Evolutionary conservation across 2,329 filamentous ascomycete species (phyloP), one percentile per base, ranked within the genome.

Genomic region (Fusarium aywerte): DNA sequence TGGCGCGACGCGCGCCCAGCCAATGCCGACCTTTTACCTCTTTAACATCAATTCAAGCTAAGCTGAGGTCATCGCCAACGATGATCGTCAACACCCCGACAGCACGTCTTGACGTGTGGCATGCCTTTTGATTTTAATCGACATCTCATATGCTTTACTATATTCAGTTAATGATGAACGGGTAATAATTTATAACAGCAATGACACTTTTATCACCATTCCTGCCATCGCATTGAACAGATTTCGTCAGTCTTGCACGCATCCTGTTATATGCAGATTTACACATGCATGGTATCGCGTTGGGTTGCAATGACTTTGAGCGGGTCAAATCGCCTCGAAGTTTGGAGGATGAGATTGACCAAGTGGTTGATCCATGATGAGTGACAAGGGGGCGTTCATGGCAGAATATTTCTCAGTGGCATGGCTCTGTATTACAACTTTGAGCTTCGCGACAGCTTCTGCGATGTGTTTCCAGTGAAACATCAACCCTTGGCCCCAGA

Each of bases 1-100:
- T 33, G 25, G 63, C 63, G 40, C 36, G 48, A 49, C 63, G 43
- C 52, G 58, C 53, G 51, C 48, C 51, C 21, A 58, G 40, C 52
- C 63, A 64, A 67, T 67, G 49, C 39, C 49, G 40, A 64, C 44
- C 38, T 49, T 58, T 52, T 38, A 45, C 53, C 50, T 29, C 40
- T 18, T 39, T 33, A 49, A 64, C 64, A 58, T 65, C 48, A 11
- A 31, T 29, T 43, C 25, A 43, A 43, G 25, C 25, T 38, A 55
- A 64, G 40, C 64, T 65, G 64, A 67, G 64, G 61, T 55, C 44
- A 67, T 67, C 52, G 50, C 48, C 63, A 64, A 52, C 23, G 32
- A 67, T 62, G 12, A 49, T 18, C 21, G 38, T 21, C 36, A 48
- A 44, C 51, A 58, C 38, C 58, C 50, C 63, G 21, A 67, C 48